phyloP scores from a whole-genome alignment of 2,329 filamentous ascomycete genomes.

The Cladosporium velox region DNA sequence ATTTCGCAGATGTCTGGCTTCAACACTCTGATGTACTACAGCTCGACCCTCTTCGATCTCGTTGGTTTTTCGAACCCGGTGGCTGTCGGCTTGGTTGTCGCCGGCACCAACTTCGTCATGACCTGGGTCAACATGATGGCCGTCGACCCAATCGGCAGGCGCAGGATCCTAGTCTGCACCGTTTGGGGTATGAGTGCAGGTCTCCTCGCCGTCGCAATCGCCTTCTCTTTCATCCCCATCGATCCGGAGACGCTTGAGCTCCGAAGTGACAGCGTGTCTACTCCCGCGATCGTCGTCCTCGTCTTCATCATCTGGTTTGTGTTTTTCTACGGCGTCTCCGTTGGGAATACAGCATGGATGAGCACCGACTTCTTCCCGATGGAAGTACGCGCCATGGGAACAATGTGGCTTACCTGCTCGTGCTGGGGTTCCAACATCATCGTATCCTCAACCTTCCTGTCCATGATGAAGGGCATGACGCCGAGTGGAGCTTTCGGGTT shows the following conservation, averaged over 20 bases:
- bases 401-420: slow-evolving; percentile 38
- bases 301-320: slow-evolving; percentile 43
- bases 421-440: slow-evolving; percentile 39
- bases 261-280: slow-evolving; percentile 34
- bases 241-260: slow-evolving; percentile 39
- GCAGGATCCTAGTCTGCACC: slow-evolving; percentile 62
- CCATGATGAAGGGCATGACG: slow-evolving; percentile 43
- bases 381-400: slow-evolving; percentile 42
- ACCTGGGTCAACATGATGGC: slow-evolving; percentile 72
- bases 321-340: slow-evolving; percentile 35
- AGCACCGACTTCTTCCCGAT: slow-evolving; percentile 41
- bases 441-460: slow-evolving; percentile 42
- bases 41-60: slow-evolving; percentile 25
- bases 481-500: slow-evolving; percentile 44
- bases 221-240: slow-evolving; percentile 66
- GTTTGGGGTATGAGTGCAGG: slow-evolving; percentile 67
- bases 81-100: slow-evolving; percentile 54
- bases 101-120: slow-evolving; percentile 75
- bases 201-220: slow-evolving; percentile 69
- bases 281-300: slow-evolving; percentile 40
- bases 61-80: slow-evolving; percentile 34
- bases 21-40: slow-evolving; percentile 77
- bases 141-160: slow-evolving; percentile 77
- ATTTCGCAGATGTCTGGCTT: slow-evolving; percentile 45
- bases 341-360: slow-evolving; percentile 42